Evolutionary conservation across 2,329 filamentous ascomycete species (phyloP).

Genomic region (Xylariaceae sp.): DNA sequence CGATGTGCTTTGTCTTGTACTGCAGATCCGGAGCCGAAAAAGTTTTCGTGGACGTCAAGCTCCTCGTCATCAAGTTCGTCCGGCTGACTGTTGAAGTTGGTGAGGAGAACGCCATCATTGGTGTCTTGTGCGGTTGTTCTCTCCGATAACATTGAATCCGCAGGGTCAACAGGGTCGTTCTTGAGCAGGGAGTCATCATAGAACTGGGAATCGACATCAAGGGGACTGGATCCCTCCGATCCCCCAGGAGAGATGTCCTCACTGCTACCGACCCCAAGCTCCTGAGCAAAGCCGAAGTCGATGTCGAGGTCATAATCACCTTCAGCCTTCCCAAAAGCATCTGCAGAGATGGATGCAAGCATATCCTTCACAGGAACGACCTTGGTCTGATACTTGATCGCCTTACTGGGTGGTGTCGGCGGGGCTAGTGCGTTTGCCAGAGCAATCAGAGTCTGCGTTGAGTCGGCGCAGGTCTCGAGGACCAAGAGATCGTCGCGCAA

Average conservation of each 20-base stretch:
- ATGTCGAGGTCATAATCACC: conserved; percentile 57
- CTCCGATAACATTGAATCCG: conserved; percentile 29
- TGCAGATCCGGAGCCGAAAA: conserved; percentile 59
- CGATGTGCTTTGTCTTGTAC: conserved; percentile 62
- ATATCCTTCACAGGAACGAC: conserved; percentile 82
- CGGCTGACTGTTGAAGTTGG: conserved; percentile 30
- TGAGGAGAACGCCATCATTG: conserved; percentile 37
- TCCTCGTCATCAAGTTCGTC: conserved; percentile 44
- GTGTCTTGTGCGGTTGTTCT: conserved; percentile 36
- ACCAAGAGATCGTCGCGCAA: conserved; percentile 80
- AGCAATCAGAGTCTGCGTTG: conserved; percentile 81
- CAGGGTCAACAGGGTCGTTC: conserved; percentile 42
- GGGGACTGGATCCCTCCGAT: conserved; percentile 25
- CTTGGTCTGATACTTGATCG: conserved; percentile 79
- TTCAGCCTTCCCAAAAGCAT: conserved; percentile 63
- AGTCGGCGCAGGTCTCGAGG: conserved; percentile 92
- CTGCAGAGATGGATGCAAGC: conserved; percentile 81
- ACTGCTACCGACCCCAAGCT: conserved; percentile 35
- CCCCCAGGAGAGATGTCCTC: conserved; percentile 31
- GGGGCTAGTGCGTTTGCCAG: conserved; percentile 75
- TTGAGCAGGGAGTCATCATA: conserved; percentile 35
- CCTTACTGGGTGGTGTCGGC: conserved; percentile 72
- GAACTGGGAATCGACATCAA: conserved; percentile 37
- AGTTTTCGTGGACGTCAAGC: conserved; percentile 68
- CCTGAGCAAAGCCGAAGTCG: conserved; percentile 50